Evolutionary conservation across 1,284 basidiomycete species (phyloP).

Genomic region (Thelephora terrestris): DNA sequence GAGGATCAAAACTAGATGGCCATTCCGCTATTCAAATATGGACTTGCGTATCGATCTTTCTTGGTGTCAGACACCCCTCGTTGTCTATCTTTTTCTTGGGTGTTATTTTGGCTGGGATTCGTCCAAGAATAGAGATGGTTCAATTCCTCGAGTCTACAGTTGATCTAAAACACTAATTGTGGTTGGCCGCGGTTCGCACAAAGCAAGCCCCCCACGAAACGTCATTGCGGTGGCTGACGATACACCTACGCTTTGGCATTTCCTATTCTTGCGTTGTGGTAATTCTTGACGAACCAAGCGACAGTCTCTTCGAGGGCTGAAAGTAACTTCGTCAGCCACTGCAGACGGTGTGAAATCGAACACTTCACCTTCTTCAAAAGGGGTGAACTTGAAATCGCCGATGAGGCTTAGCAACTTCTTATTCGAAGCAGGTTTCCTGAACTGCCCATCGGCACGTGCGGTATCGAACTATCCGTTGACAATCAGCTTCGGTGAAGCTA

Average conservation of each 20-base stretch:
- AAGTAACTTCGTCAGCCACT: slow-evolving; percentile 1
- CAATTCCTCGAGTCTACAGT: too few relatives aligned
- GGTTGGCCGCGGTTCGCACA: too few relatives aligned
- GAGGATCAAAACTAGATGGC: slow-evolving; percentile 65
- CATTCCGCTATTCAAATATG: not conserved
- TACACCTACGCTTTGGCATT: slow-evolving; percentile 1
- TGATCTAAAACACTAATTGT: too few relatives aligned
- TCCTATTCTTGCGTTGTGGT: slow-evolving; percentile 54
- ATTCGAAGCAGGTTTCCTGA: slow-evolving; percentile 90
- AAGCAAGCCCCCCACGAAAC: too few relatives aligned
- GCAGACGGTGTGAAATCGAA: not conserved
- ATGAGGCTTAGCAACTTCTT: slow-evolving; percentile 65
- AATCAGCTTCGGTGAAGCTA: slow-evolving; percentile 1
- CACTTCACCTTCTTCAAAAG: slow-evolving; percentile 63
- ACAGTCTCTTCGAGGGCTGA: slow-evolving; percentile 61
- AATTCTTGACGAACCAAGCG: slow-evolving; percentile 73
- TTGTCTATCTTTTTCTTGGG: too few relatives aligned
- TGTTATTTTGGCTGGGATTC: too few relatives aligned
- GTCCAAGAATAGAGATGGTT: too few relatives aligned
- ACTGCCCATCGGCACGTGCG: slow-evolving; percentile 73
- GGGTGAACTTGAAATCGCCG: slow-evolving; percentile 76
- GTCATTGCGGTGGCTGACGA: not conserved
- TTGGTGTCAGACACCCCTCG: too few relatives aligned
- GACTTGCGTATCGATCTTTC: too few relatives aligned
- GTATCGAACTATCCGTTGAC: slow-evolving; percentile 45